A percentile compares a stretch with the other conserved stretches of the same genome.
These are phyloP conservation scores for Curvularia lunata DNA, from an alignment of 2,329 filamentous ascomycete genomes.

Conservation along the genomic window DNA sequence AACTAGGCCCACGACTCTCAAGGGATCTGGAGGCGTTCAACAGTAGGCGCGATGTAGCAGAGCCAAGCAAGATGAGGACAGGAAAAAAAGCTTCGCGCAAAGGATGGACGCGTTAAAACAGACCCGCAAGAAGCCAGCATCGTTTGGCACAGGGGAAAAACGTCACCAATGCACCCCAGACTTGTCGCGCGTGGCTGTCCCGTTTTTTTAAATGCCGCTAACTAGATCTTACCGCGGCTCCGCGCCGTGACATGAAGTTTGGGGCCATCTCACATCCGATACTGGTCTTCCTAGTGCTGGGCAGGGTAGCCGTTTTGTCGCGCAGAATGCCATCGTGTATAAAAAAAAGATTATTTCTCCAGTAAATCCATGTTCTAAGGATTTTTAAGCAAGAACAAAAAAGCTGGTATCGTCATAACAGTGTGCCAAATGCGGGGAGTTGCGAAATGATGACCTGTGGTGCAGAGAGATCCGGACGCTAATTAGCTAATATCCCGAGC, in stretches of 20 bases:
- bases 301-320: neutral
- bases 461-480: constrained; percentile 9
- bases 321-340: neutral
- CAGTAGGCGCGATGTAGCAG: neutral
- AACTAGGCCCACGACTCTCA: neutral
- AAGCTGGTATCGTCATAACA: neutral
- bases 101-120: constrained; percentile 23
- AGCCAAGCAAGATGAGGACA: constrained; percentile 8
- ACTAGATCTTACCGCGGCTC: constrained; percentile 3
- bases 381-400: too few relatives aligned
- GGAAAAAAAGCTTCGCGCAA: constrained; percentile 16
- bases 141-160: constrained; percentile 15
- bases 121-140: constrained; percentile 17
- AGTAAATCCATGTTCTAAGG: neutral
- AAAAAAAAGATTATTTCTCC: neutral
- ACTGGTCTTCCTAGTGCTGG: neutral
- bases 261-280: neutral
- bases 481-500: constrained; percentile 18
- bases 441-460: constrained; percentile 1
- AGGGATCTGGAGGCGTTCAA: neutral
- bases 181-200: constrained; percentile 19
- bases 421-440: neutral
- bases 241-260: neutral
- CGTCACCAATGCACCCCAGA: constrained; percentile 35
- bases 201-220: constrained; percentile 2